A percentile compares a stretch with the other conserved stretches of the same genome.
These are phyloP conservation scores for Pueraria montana DNA, from an alignment of 306 rosid species.

Conservation along the genomic window DNA sequence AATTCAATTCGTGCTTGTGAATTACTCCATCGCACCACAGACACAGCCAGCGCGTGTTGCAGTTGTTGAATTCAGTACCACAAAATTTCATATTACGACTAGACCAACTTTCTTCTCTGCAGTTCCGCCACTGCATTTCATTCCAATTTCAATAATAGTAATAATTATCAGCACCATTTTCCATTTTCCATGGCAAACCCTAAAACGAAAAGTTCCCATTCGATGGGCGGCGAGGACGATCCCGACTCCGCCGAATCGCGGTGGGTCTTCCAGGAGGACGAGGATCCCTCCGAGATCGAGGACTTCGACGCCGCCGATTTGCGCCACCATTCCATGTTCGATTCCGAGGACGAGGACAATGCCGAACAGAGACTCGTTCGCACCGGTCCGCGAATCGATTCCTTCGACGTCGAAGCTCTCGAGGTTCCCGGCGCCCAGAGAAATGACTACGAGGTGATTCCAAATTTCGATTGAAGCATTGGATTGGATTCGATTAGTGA, in stretches of 20 bases:
- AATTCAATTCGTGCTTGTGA: neutral
- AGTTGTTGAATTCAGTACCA: neutral
- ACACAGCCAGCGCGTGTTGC: neutral
- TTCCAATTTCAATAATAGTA: neutral
- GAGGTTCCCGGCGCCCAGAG: slow-evolving; percentile 89
- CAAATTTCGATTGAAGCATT: neutral
- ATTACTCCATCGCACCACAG: neutral
- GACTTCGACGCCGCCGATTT: slow-evolving; percentile 49
- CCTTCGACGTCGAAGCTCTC: slow-evolving; percentile 98
- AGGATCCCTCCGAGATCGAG: slow-evolving; percentile 52
- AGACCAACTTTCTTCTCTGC: neutral
- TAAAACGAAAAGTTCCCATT: slow-evolving; percentile 3
- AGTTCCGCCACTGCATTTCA: neutral
- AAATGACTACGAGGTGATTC: slow-evolving; percentile 74
- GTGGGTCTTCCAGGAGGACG: slow-evolving; percentile 64
- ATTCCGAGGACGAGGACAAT: slow-evolving; percentile 90
- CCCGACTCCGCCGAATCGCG: slow-evolving; percentile 53
- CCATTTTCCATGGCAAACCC: slow-evolving; percentile 38
- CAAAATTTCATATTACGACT: slow-evolving; percentile 14
- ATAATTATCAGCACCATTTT: neutral
- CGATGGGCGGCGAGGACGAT: slow-evolving; percentile 15
- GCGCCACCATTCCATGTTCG: slow-evolving; percentile 54
- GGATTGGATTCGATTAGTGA: slow-evolving; percentile 2
- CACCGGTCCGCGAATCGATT: slow-evolving; percentile 93
- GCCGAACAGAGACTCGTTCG: slow-evolving; percentile 87